Evolutionary conservation across 1,139 yeast genomes (phyloP), one percentile per base, ranked within the genome.

Genomic region (Yamadazyma taylorii): DNA sequence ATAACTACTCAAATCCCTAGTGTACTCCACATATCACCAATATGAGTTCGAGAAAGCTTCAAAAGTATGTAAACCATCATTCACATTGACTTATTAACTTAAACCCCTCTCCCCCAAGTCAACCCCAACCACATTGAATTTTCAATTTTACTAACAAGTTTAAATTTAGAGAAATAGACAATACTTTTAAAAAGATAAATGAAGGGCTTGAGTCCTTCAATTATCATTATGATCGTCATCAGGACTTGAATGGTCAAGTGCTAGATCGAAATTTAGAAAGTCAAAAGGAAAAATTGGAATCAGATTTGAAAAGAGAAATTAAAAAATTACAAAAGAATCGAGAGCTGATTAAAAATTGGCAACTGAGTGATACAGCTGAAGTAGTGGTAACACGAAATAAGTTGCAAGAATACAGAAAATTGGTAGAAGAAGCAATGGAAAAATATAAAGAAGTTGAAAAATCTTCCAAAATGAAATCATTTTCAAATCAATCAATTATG

Each of bases 271-370:
- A 85, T 38, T 85, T 89, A 55, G 96, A 89, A 40, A 83, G 96
- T 17, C 97, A 92, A 57, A 85, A 92, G 67, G 98, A 94, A 59
- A 92, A 92, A 61, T 72, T 94, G 40, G 98, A 94, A 58, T 78
- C 80, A 47, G 98, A 94, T 58, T 69, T 94, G 59, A 94, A 94
- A 67, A 85, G 95, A 55, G 98, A 94, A 61, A 92, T 94, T 61
- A 94, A 94, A 63, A 90, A 89, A 62, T 74, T 94, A 42, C 99
- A 94, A 59, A 83, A 95, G 56, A 81, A 85, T 53, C 79, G 98
- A 58, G 98, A 94, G 61, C 97, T 90, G 65, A 88, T 94, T 49
- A 94, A 94, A 61, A 84, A 87, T 35, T 94, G 98, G 98, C 77
- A 68, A 45, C 68, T 60, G 61, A 68, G 67, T 51, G 75, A 69